Percentiles rank a stretch among this genome's conserved stretches.
phyloP scores from a whole-genome alignment of 345 rosid genomes.

The Salix purpurea region DNA sequence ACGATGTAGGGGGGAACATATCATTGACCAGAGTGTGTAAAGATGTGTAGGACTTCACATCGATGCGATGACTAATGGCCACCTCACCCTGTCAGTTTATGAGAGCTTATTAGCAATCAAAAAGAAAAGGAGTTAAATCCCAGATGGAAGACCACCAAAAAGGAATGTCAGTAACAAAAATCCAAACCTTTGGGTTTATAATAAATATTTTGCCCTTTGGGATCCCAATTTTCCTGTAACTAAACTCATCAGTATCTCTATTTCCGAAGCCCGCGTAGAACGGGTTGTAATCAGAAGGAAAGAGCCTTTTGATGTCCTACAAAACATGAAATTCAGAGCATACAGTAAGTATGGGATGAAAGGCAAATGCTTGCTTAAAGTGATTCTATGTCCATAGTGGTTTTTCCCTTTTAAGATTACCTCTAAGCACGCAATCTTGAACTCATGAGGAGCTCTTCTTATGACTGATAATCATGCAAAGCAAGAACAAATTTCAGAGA shows the following conservation, averaged over 20 bases:
- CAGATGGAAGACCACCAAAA: neutral
- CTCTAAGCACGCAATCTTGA: slow-evolving; percentile 93
- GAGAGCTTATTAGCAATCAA: neutral
- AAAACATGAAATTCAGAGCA: slow-evolving; percentile 4
- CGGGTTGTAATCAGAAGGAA: slow-evolving; percentile 83
- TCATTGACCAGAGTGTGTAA: slow-evolving; percentile 85
- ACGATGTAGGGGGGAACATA: slow-evolving; percentile 84
- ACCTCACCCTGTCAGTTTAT: slow-evolving; percentile 69
- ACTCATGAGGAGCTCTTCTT: slow-evolving; percentile 92
- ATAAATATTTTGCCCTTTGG: slow-evolving; percentile 90
- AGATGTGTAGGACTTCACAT: slow-evolving; percentile 74
- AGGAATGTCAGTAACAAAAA: neutral
- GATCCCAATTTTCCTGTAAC: slow-evolving; percentile 85
- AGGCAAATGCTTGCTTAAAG: neutral
- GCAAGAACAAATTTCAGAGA: slow-evolving; percentile 12
- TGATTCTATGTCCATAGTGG: neutral
- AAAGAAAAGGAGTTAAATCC: neutral
- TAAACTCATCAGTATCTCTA: slow-evolving; percentile 87
- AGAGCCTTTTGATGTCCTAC: slow-evolving; percentile 82
- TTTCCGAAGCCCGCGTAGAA: slow-evolving; percentile 94
- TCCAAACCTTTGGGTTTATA: slow-evolving; percentile 78
- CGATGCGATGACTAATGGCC: slow-evolving; percentile 71
- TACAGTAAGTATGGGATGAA: neutral
- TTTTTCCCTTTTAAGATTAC: slow-evolving; percentile 28
- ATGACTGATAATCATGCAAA: slow-evolving; percentile 48